Evolutionary conservation across 2,329 filamentous ascomycete genomes (phyloP), one percentile per base, ranked within the genome.

Genomic region (Botrytis porri): DNA sequence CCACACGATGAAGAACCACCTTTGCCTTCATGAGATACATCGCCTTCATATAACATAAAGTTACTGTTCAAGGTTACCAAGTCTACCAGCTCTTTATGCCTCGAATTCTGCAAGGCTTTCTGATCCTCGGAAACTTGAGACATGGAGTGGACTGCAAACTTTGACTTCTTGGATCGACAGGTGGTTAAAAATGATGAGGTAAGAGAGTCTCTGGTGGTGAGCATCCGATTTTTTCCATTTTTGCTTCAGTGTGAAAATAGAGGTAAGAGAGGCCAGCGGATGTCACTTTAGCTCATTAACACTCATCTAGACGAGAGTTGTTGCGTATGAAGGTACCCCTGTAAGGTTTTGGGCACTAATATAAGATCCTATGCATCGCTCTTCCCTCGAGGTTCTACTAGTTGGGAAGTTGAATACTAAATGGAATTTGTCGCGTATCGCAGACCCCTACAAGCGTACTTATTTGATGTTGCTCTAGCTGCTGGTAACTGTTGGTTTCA

Each of bases 161-260:
- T 7, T 54, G 5, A 16, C 48, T 54, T 16, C 2, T 1, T 18
- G 14, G 1, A 4, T n/a, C n/a, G 14, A n/a, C 0, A 9, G 51
- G 14, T 18, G 14, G 14, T 9, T 29, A 32, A 5, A 29, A 29
- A 32, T 4, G 0, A 29, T 29, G 14, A n/a, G n/a, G n/a, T 18
- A 57, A 32, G 51, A 57, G 14, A 0, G 3, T 29, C 6, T 57
- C 3, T 57, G 14, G 14, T 9, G 1, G 14, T 1, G 0, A 57
- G n/a, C 6, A 57, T 29, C 18, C 9, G 51, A 32, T 5, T 51
- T 4, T 54, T 54, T n/a, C 2, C 1, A 5, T 25, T 1, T 12
- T 4, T 25, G 9, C 48, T 54, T 2, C 12, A 16, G 48, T 10
- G n/a, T 54, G 0, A 1, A 8, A 29, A 7, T 3, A 0, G 5